phyloP scores from a whole-genome alignment of 441 rosid genomes.

The Populus hybrid region DNA sequence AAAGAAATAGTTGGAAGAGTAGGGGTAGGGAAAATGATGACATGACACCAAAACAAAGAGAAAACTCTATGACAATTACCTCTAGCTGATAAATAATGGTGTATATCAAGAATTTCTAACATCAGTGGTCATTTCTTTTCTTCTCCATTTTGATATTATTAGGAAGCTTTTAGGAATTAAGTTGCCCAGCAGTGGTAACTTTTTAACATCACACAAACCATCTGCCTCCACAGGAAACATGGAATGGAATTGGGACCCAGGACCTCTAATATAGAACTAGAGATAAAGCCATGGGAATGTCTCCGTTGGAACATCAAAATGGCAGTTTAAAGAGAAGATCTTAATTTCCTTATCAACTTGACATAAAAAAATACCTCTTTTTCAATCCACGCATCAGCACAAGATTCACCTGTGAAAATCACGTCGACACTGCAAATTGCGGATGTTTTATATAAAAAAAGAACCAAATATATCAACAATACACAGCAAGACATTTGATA shows the following conservation, averaged over 20 bases:
- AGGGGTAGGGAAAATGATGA: neutral
- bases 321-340: neutral
- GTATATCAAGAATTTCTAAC: neutral
- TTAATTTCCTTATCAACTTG: neutral
- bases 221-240: neutral
- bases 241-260: neutral
- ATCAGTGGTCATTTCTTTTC: neutral
- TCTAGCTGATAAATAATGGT: neutral
- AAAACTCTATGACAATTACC: neutral
- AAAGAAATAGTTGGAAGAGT: neutral
- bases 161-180: no score
- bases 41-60: neutral
- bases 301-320: neutral
- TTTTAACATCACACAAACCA: neutral
- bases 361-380: neutral
- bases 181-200: neutral
- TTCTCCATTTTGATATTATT: no score
- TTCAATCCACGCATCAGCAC: no score
- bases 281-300: neutral
- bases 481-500: neutral
- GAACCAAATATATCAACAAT: neutral
- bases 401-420: no score
- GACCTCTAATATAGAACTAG: neutral
- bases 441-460: neutral
- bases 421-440: slow-evolving; percentile 3